Base-by-base conservation (phyloP, 805 yeast genomes). In the Spathaspora passalidarum region DNA sequence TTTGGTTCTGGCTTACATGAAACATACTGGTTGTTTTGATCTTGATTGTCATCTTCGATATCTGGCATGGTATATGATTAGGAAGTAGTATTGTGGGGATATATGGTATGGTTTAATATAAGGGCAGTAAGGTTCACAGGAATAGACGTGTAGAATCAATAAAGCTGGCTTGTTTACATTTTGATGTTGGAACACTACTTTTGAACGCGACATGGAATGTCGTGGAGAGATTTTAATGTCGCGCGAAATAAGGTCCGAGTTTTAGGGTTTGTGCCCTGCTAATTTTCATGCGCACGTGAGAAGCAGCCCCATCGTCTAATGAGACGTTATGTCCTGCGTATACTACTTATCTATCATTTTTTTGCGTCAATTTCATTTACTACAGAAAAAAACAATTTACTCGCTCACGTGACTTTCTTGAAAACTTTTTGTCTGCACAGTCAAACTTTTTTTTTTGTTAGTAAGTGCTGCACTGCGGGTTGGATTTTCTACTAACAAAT, bases 21-120 rank as follows among this genome's bases (percentile, higher is more conserved):
- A 3, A 67, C 73, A 44, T 65, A 68, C 73, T 68, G 72, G 56
- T 66, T 68, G 46, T 56, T 60, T 43, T 68, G 72, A 25, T 60
- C 63, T 43, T 62, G 46, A 29, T 45, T 32, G 13, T 45, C 47
- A 29, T 47, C 46, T 21, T 29, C 34, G 14, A 2, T 29, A 13
- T 29, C 34, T 11, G 34, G n/a, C 34, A 29, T 29, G 34, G 14
- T 29, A 14, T 29, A 29, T 29, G 13, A 4, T 10, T 25, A n/a
- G 9, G 29, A 22, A 29, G 34, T 29, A 10, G 34, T 29, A 13
- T 25, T 4, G 29, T 25, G 13, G 9, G 9, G 9, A 32, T 32
- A 14, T 32, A 32, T 6, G 37, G 2, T 23, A 7, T 23, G 29
- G 11, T 23, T 8, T 23, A 11, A 23, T 23, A 23, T 23, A 11